Evolutionary conservation across 1,284 basidiomycete genomes (phyloP), one percentile per base, ranked within the genome.

Genomic region (Hymenochaete sp.): DNA sequence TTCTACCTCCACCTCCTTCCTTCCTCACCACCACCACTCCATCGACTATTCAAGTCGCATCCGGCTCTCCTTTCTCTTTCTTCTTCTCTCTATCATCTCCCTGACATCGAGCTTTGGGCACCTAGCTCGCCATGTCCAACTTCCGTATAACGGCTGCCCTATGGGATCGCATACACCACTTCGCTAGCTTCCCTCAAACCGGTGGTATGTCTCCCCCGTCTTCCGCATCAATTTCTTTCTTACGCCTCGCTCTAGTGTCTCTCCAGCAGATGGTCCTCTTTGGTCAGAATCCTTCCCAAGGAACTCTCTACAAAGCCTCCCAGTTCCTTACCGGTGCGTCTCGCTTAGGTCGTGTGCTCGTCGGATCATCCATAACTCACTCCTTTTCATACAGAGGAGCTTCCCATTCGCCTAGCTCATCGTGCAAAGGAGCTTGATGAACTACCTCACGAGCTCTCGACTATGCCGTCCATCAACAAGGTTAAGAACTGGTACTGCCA

Each of bases 401-500:
- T 98, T 0, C 95, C 95, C 0, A 88, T 99, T 8, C 81, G 95
- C 25, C 76, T 99, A 13, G 93, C 93, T 0, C 95, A 99, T 62
- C 79, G 96, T 27, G 93, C 96, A 32, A 93, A 95, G 61, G 95
- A 99, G 67, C 78, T 99, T 29, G 92, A 98, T 58, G 82, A 92
- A 55, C 74, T 99, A 3, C 95, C 96, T 0, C 88, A 97, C 63
- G 85, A 91, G 43, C 73, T 98, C 50, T 84, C 82, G 57, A 78
- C 82, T 48, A 97, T 96, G 93, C 82, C 87, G 0, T 90, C 86
- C 38, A 98, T 98, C 54, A 79, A 85, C 53, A 92, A 89, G 59
- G 95, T 98, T 53, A 95, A 95, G 70, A 84, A 96, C 59, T 98
- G 95, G 95, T 98, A 98, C 61, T 95, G 93, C 0, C 91, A 98